phyloP scores from a whole-genome alignment of 1,284 basidiomycete genomes.

The Cutaneotrichosporon cavernicola region DNA sequence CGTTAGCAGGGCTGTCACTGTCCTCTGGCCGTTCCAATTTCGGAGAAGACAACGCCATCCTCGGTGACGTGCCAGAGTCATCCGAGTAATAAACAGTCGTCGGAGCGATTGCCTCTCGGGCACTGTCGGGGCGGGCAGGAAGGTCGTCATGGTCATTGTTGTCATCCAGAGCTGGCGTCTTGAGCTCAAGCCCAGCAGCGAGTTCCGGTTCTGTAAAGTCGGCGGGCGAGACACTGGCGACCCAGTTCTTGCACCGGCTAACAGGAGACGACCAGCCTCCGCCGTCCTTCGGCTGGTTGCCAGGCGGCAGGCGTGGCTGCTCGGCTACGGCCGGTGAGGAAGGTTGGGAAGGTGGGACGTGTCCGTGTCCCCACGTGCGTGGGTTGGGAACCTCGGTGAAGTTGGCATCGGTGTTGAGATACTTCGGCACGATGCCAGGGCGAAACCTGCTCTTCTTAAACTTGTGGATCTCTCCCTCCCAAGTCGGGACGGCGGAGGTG shows the following conservation, averaged over 20 bases:
- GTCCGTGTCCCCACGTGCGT: slow-evolving; percentile 4
- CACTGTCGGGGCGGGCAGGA: slow-evolving; percentile 22
- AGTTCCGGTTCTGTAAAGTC: neutral
- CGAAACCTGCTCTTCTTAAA: neutral
- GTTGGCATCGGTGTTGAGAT: slow-evolving; percentile 4
- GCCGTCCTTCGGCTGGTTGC: slow-evolving; percentile 3
- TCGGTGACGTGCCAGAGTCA: slow-evolving; percentile 13
- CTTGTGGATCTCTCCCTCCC: neutral
- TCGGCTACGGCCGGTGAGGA: too few relatives aligned
- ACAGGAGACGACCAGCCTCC: slow-evolving; percentile 5
- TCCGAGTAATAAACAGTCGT: slow-evolving; percentile 23
- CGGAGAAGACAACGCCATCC: neutral
- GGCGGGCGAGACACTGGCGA: slow-evolving; percentile 1
- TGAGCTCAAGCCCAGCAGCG: neutral
- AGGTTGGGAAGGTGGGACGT: neutral
- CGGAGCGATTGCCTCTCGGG: neutral
- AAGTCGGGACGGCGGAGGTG: neutral
- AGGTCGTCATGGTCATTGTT: neutral
- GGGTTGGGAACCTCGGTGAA: slow-evolving; percentile 8
- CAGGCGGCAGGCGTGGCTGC: neutral
- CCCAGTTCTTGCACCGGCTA: slow-evolving; percentile 9
- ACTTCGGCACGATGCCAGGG: neutral
- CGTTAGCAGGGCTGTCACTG: neutral
- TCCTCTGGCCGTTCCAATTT: neutral
- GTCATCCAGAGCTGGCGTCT: neutral